A percentile compares a stretch with the other conserved stretches of the same genome.
These are phyloP conservation scores for Starmerella floricola DNA, from an alignment of 805 yeast genomes.

Conservation along the genomic window DNA sequence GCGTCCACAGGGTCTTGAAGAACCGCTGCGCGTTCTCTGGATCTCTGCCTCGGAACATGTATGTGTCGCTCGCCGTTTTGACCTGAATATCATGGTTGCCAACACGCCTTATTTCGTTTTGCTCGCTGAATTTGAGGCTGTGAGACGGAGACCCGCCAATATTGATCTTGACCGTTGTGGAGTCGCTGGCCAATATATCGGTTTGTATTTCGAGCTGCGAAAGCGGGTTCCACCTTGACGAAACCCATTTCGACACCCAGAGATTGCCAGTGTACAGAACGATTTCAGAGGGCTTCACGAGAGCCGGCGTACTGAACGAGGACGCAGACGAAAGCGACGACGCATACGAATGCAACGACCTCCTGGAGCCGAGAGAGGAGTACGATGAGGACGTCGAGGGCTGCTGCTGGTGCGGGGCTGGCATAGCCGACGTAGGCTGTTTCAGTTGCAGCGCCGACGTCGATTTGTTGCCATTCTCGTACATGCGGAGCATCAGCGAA, in stretches of 20 bases:
- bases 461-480: constrained; percentile 14
- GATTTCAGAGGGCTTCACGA: constrained; percentile 4
- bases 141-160: constrained; percentile 8
- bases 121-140: constrained; percentile 8
- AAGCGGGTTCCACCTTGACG: constrained; percentile 22
- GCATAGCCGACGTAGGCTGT: not conserved
- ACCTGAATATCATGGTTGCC: constrained; percentile 23
- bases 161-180: constrained; percentile 1
- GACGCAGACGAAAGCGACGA: constrained; percentile 14
- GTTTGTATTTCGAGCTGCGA: constrained; percentile 23
- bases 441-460: constrained; percentile 3
- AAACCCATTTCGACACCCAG: constrained; percentile 24
- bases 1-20: constrained; percentile 14
- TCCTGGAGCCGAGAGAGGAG: constrained; percentile 16
- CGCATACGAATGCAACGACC: constrained; percentile 11
- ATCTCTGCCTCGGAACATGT: constrained; percentile 24
- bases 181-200: constrained; percentile 13
- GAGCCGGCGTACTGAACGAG: constrained; percentile 11
- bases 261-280: constrained; percentile 16
- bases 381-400: constrained; percentile 15
- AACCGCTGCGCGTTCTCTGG: constrained; percentile 18
- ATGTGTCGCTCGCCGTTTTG: constrained; percentile 18
- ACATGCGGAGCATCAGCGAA: constrained; percentile 6
- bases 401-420: constrained; percentile 3
- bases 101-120: constrained; percentile 19